A percentile compares a stretch with the other conserved stretches of the same genome.
Conservation (phyloP, 345 rosid genomes). For the Arabidopsis suecica region DNA sequence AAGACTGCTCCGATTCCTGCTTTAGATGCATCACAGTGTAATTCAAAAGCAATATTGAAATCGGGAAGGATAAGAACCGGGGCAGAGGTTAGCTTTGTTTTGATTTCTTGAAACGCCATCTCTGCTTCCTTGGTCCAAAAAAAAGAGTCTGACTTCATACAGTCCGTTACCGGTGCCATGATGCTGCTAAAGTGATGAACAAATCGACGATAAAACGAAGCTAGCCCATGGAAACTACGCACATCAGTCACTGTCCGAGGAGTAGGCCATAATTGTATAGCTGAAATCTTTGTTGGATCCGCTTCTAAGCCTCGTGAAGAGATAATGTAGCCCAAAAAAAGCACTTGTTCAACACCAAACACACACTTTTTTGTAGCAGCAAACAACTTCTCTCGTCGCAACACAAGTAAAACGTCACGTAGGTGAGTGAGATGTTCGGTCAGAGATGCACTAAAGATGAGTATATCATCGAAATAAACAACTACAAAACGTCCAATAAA, state of each 20-base stretch:
- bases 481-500: neutral
- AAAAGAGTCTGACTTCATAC: neutral
- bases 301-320: neutral
- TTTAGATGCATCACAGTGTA: neutral
- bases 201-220: neutral
- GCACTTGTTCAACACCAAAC: neutral
- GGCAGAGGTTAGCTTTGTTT: neutral
- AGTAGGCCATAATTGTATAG: neutral
- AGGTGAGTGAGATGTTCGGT: neutral
- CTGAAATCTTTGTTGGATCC: neutral
- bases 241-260: neutral
- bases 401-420: neutral
- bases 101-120: rapidly evolving
- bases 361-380: neutral
- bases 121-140: neutral
- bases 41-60: neutral
- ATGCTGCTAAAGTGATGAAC: neutral
- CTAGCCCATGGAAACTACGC: neutral
- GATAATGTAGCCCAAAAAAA: neutral
- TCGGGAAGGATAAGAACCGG: neutral
- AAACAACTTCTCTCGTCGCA: neutral
- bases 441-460: too few relatives aligned
- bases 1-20: neutral
- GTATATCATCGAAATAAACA: neutral
- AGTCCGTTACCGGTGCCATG: neutral